Conservation (phyloP, 1,284 basidiomycete species). For the Ustilago xerochloae region DNA sequence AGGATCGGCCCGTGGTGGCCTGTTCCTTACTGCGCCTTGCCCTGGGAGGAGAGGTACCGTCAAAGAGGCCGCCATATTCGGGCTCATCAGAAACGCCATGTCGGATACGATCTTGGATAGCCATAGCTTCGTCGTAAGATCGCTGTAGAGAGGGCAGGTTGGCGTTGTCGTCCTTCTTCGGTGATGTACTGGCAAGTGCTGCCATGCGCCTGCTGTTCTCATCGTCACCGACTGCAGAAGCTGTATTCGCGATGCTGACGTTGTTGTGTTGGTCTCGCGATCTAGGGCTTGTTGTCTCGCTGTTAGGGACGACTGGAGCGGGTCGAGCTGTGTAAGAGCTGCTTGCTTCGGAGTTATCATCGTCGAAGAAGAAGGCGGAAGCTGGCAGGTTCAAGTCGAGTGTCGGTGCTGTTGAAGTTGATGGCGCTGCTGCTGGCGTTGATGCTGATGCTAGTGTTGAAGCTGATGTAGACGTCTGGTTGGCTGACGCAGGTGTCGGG, state of each 20-base stretch:
- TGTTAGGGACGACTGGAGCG: not conserved
- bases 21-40: not conserved
- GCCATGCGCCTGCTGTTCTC: conserved; percentile 9
- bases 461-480: not conserved
- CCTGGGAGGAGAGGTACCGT: not conserved
- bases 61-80: conserved; percentile 22
- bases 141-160: conserved; percentile 17
- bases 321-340: not conserved
- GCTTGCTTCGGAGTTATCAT: conserved; percentile 3
- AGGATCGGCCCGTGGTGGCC: conserved; percentile 3
- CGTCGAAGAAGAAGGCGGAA: conserved; percentile 36
- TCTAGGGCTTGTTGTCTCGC: not conserved
- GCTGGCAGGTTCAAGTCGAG: conserved; percentile 44
- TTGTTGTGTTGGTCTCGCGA: not conserved
- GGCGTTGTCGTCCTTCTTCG: conserved; percentile 3
- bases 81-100: conserved; percentile 8
- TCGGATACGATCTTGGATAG: conserved; percentile 16
- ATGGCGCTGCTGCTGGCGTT: not conserved
- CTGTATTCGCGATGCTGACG: not conserved
- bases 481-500: not conserved
- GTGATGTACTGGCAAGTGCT: conserved; percentile 1
- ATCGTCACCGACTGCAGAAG: not conserved
- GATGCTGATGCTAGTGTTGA: not conserved
- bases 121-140: conserved; percentile 29
- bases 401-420: conserved; percentile 19